Percentiles rank a stretch among this genome's conserved stretches.
Conservation (phyloP, 2,329 filamentous ascomycete species). For the Beauveria medogensis region DNA sequence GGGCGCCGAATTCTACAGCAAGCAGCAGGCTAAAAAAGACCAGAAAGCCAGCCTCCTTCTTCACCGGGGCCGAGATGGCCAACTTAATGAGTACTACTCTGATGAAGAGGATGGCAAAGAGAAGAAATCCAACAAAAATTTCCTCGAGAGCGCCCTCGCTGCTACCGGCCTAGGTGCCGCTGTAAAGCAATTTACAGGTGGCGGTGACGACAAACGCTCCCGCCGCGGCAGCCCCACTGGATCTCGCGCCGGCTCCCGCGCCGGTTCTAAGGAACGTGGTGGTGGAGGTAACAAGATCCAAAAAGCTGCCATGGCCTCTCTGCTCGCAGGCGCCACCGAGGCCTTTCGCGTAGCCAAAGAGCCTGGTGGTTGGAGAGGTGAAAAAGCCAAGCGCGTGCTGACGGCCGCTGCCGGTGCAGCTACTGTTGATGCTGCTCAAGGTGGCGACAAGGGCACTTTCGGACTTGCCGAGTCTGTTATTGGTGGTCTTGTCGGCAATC, state of each 20-base stretch:
- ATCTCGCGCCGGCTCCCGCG: conserved; percentile 46
- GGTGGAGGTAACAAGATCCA: conserved; percentile 53
- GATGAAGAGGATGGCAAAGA: conserved; percentile 48
- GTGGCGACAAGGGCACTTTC: conserved; percentile 69
- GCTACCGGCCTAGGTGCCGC: conserved; percentile 55
- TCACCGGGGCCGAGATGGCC: conserved; percentile 46
- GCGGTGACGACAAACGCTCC: conserved; percentile 31
- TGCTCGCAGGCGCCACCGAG: conserved; percentile 84
- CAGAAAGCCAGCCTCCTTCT: conserved; percentile 45
- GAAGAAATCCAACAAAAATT: conserved; percentile 56
- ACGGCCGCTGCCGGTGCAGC: conserved; percentile 82
- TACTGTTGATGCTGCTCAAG: conserved; percentile 71
- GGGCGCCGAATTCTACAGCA: conserved; percentile 55
- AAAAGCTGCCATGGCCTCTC: conserved; percentile 83
- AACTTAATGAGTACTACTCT: conserved; percentile 45
- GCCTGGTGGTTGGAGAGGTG: conserved; percentile 80
- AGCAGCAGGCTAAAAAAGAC: conserved; percentile 49
- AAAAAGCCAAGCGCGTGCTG: conserved; percentile 84
- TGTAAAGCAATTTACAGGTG: conserved; percentile 50
- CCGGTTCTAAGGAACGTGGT: conserved; percentile 40
- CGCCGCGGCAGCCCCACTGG: conserved; percentile 38
- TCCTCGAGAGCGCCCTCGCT: conserved; percentile 54
- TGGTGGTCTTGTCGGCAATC: conserved; percentile 79
- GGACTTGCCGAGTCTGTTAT: conserved; percentile 81
- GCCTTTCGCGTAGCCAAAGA: conserved; percentile 87